Base-by-base conservation (phyloP, 2,329 filamentous ascomycete genomes). In the Ophiostoma pallidulum region DNA sequence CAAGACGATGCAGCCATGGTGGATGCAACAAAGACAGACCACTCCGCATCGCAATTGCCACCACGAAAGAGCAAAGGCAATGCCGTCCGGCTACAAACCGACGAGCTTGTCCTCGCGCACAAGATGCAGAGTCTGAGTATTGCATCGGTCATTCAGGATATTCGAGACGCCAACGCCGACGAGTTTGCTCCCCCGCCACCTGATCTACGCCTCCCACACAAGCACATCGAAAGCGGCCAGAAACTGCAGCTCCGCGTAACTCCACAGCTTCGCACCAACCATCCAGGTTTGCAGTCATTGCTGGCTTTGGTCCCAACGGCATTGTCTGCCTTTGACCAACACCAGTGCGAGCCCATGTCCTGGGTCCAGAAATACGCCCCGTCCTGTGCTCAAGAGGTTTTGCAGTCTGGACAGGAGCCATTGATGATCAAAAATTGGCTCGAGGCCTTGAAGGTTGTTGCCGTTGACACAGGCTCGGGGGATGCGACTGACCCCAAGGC, bases 311-410 rank as follows among this genome's bases (percentile, higher is more conserved):
- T 96, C 28, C 65, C 71, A 38, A 72, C 70, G 1, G 72, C 72
- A 0, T 69, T 90, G 12, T 90, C 86, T 4, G 81, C 90, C 0
- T 96, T 90, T 58, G 92, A 98, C 61, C 75, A 69, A 52, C 85
- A 82, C 8, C 75, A 74, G 42, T 94, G 85, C 56, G 91, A 97
- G 59, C 71, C 70, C 2, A 66, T 74, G 24, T 66, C 78, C 8
- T 98, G 92, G 92, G 63, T 73, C 2, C 82, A 91, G 35, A 96
- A 97, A 59, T 95, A 97, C 64, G 78, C 85, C 0, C 92, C 92
- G 0, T 66, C 63, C 22, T 70, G 66, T 31, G 80, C 87, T 3
- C 69, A 69, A 4, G 80, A 91, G 49, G 81, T 97, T 1, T 69
- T 98, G 10, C 90, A 96, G 58, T 62, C 70, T 14, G 83, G 84